Conservation (phyloP, 2,329 filamentous ascomycete genomes). For the Fusarium sp. region DNA sequence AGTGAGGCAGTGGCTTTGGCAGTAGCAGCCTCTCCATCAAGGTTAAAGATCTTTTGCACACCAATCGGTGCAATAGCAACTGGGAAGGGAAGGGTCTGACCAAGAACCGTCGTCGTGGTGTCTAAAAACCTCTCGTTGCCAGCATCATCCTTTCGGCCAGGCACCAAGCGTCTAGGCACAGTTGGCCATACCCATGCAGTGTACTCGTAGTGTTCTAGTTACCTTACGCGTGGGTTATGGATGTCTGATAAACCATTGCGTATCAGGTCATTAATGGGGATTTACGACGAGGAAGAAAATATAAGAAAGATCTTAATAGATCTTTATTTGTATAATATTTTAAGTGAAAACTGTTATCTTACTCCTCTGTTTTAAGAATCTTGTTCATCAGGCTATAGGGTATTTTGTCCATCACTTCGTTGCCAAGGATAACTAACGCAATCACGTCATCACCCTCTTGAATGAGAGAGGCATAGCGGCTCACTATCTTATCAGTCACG, state of each 20-base stretch:
- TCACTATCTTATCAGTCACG: background rate
- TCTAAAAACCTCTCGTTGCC: slow-evolving; percentile 26
- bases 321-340: background rate
- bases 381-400: background rate
- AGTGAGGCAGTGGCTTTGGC: background rate
- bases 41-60: slow-evolving; percentile 30
- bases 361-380: background rate
- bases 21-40: slow-evolving; percentile 15
- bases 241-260: too few relatives aligned
- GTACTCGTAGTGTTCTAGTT: too few relatives aligned
- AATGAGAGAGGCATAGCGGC: background rate
- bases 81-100: slow-evolving; percentile 20
- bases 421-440: background rate
- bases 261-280: too few relatives aligned
- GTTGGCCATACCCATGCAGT: slow-evolving; percentile 2
- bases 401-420: background rate
- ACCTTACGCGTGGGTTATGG: too few relatives aligned
- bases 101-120: slow-evolving; percentile 15
- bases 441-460: background rate
- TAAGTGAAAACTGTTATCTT: too few relatives aligned
- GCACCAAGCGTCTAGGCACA: slow-evolving; percentile 10
- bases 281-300: too few relatives aligned
- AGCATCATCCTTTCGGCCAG: slow-evolving; percentile 20
- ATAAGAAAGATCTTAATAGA: too few relatives aligned
- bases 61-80: slow-evolving; percentile 16